These are phyloP conservation scores for Umbelopsis sp. DNA, from an alignment of 192 early-diverging fungal species.

Conservation along the genomic window DNA sequence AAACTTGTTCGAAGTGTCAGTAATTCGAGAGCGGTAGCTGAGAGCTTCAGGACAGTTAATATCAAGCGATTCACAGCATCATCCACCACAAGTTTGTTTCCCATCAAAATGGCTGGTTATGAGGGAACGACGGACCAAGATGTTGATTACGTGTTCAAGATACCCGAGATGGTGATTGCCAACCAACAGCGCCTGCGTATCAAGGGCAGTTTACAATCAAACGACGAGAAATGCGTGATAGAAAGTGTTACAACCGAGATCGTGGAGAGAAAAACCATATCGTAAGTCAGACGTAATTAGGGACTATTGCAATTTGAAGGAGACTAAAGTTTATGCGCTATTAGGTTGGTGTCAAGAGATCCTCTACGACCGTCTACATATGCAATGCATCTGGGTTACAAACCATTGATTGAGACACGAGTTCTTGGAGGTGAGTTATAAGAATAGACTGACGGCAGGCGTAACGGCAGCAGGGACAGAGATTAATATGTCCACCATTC, in stretches of 20 bases:
- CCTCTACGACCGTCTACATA: conserved; percentile 5
- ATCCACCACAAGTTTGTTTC: conserved; percentile 7
- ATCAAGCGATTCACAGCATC: background rate
- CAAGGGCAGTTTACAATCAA: background rate
- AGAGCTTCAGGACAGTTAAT: background rate
- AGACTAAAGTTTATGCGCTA: background rate
- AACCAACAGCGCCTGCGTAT: background rate
- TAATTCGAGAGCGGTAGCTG: background rate
- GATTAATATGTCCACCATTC: too few relatives aligned
- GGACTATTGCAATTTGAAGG: background rate
- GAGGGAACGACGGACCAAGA: background rate
- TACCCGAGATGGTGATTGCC: background rate
- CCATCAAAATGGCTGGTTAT: background rate
- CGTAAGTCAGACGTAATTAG: background rate
- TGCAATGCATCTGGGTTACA: background rate
- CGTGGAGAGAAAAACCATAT: background rate
- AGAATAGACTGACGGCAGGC: too few relatives aligned
- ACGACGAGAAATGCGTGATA: background rate
- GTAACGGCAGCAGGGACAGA: too few relatives aligned
- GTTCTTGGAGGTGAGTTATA: background rate
- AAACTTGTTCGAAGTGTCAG: background rate
- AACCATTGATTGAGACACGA: background rate
- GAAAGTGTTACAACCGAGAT: background rate
- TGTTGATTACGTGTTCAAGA: background rate
- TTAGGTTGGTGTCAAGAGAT: conserved; percentile 2